Evolutionary conservation across 345 rosid genomes (phyloP).

Genomic region (Anacardium occidentale): DNA sequence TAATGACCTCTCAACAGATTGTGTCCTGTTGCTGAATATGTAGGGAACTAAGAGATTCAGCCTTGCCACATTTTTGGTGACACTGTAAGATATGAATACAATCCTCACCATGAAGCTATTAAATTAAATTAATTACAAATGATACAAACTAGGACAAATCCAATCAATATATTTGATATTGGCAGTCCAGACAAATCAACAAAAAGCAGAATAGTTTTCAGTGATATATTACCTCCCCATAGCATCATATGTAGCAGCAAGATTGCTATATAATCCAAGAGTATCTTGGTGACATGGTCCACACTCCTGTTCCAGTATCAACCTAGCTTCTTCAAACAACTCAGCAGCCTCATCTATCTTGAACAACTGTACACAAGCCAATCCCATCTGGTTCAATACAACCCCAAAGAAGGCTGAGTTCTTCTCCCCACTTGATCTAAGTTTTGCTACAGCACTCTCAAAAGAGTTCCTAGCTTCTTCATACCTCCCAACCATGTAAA

Average conservation of each 20-base stretch:
- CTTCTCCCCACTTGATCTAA: conserved; percentile 87
- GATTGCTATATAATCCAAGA: conserved; percentile 91
- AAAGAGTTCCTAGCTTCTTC: conserved; percentile 89
- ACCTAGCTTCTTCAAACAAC: conserved; percentile 91
- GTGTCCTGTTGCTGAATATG: neutral
- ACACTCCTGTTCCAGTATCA: conserved; percentile 81
- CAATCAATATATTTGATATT: neutral
- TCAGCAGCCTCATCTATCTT: conserved; percentile 96
- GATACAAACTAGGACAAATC: conserved; percentile 7
- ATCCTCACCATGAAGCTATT: neutral
- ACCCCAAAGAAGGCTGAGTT: conserved; percentile 97
- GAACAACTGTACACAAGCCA: conserved; percentile 96
- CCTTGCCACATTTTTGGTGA: conserved; percentile 3
- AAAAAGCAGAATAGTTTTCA: neutral
- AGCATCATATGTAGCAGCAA: conserved; percentile 98
- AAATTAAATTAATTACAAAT: conserved; percentile 7
- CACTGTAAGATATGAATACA: neutral
- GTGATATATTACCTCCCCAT: conserved; percentile 82
- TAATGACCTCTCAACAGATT: neutral
- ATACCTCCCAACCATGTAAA: conserved; percentile 80
- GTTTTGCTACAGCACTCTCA: conserved; percentile 80
- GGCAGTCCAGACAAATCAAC: neutral
- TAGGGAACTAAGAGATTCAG: neutral
- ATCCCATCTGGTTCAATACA: conserved; percentile 97
- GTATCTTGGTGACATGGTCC: conserved; percentile 98